A percentile compares a stretch with the other conserved stretches of the same genome.
Evolutionary conservation across 148 eudicot species (phyloP).

Genomic region (Fagopyrum tataricum): DNA sequence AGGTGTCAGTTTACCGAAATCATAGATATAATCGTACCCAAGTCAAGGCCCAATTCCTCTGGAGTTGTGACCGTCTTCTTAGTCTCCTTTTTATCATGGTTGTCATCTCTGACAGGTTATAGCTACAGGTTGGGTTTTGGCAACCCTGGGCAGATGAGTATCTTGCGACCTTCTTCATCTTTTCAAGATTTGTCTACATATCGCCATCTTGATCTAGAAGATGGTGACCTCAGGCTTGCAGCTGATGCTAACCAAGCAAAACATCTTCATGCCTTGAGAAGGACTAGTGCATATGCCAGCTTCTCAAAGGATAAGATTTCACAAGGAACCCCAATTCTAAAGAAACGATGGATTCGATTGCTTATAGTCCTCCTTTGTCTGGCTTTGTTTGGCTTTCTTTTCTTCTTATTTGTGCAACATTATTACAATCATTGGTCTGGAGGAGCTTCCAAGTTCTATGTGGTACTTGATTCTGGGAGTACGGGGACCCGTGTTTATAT

Average conservation of each 20-base stretch:
- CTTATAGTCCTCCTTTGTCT: constrained; percentile 52
- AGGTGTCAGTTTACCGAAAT: constrained; percentile 52
- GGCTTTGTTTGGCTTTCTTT: constrained; percentile 42
- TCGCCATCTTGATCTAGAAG: constrained; percentile 52
- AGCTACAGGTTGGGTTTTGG: constrained; percentile 34
- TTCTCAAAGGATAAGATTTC: constrained; percentile 77
- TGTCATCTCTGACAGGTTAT: constrained; percentile 58
- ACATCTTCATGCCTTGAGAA: constrained; percentile 30
- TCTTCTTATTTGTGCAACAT: constrained; percentile 30
- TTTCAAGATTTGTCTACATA: constrained; percentile 86
- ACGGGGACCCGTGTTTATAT: constrained; percentile 93
- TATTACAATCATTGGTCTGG: constrained; percentile 53
- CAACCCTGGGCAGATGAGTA: constrained; percentile 36
- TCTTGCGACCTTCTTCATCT: constrained; percentile 65
- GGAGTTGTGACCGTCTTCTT: constrained; percentile 43
- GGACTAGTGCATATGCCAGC: constrained; percentile 48
- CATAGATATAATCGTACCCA: constrained; percentile 46
- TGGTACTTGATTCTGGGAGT: constrained; percentile 95
- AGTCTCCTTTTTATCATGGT: constrained; percentile 49
- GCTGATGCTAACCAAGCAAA: constrained; percentile 26
- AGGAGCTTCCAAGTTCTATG: constrained; percentile 66
- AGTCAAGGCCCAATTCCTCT: constrained; percentile 36
- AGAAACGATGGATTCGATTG: constrained; percentile 50
- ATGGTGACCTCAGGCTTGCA: constrained; percentile 32
- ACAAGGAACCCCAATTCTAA: constrained; percentile 27